Conservation (phyloP, 2,329 filamentous ascomycete genomes). For the Fusarium sp. region DNA sequence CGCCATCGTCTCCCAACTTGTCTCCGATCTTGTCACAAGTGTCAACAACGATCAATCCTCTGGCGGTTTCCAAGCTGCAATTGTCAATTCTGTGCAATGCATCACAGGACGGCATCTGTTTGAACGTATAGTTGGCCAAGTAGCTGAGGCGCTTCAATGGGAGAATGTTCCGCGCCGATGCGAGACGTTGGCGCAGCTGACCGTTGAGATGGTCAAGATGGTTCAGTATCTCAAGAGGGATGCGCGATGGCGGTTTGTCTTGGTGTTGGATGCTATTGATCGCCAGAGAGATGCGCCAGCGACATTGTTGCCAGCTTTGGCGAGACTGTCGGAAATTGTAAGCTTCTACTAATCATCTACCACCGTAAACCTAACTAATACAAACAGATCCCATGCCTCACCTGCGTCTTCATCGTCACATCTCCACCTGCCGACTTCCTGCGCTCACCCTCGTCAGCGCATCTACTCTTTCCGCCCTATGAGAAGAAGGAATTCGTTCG, state of each 20-base stretch:
- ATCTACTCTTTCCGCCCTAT: conserved; percentile 88
- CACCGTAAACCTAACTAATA: conserved; percentile 3
- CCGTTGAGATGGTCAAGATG: conserved; percentile 77
- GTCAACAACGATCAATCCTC: conserved; percentile 27
- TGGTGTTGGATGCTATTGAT: conserved; percentile 92
- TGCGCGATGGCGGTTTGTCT: conserved; percentile 72
- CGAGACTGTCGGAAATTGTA: conserved; percentile 84
- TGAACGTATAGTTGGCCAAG: conserved; percentile 75
- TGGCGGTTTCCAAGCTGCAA: conserved; percentile 65
- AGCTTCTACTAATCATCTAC: conserved; percentile 47
- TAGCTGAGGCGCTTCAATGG: conserved; percentile 65
- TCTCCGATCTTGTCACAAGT: conserved; percentile 46
- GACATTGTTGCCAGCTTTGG: conserved; percentile 84
- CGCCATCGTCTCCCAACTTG: conserved; percentile 70
- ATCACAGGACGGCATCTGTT: conserved; percentile 83
- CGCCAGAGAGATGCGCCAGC: conserved; percentile 82
- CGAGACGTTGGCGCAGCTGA: conserved; percentile 83
- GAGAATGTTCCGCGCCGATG: conserved; percentile 71
- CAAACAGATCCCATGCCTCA: conserved; percentile 80
- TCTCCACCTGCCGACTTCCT: conserved; percentile 77
- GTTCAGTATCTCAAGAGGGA: conserved; percentile 61
- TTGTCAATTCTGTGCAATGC: conserved; percentile 79
- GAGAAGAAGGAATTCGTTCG: conserved; percentile 81
- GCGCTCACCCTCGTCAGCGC: conserved; percentile 76
- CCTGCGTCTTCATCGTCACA: conserved; percentile 81